Evolutionary conservation across 2,329 filamentous ascomycete genomes (phyloP).

Genomic region (Neoscytalidium dimidiatum): DNA sequence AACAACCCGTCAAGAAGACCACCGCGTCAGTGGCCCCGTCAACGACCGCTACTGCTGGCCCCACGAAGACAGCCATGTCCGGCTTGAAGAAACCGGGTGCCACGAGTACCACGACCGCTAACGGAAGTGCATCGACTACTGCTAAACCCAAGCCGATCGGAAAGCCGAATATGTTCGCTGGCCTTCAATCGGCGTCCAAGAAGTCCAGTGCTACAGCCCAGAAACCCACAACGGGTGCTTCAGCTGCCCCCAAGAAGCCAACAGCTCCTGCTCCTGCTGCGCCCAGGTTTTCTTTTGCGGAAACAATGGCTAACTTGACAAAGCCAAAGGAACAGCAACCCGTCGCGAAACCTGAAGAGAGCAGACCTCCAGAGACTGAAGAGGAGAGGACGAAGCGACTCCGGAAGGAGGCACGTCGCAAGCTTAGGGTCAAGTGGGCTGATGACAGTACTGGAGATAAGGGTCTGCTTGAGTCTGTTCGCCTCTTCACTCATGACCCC

Average conservation of each 20-base stretch:
- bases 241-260: conserved; percentile 21
- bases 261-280: conserved; percentile 28
- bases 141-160: conserved; percentile 40
- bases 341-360: conserved; percentile 57
- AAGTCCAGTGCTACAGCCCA: conserved; percentile 36
- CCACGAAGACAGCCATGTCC: conserved; percentile 19
- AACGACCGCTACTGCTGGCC: conserved; percentile 4
- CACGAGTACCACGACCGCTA: conserved; percentile 27
- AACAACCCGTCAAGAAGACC: conserved; percentile 36
- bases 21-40: conserved; percentile 1
- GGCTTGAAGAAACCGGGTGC: conserved; percentile 30
- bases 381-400: conserved; percentile 68
- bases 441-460: conserved; percentile 60
- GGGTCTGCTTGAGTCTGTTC: conserved; percentile 67
- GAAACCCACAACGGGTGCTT: conserved; percentile 26
- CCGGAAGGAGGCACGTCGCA: conserved; percentile 70
- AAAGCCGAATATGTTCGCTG: conserved; percentile 49
- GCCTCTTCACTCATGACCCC: conserved; percentile 71
- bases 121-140: conserved; percentile 27
- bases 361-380: conserved; percentile 60
- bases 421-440: conserved; percentile 71
- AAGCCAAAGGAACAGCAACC: conserved; percentile 59
- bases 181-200: conserved; percentile 48
- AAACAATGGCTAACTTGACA: conserved; percentile 44
- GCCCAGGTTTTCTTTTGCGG: conserved; percentile 40